These are phyloP conservation scores for Cutaneotrichosporon cavernicola DNA, from an alignment of 1,284 basidiomycete species.

Conservation along the genomic window DNA sequence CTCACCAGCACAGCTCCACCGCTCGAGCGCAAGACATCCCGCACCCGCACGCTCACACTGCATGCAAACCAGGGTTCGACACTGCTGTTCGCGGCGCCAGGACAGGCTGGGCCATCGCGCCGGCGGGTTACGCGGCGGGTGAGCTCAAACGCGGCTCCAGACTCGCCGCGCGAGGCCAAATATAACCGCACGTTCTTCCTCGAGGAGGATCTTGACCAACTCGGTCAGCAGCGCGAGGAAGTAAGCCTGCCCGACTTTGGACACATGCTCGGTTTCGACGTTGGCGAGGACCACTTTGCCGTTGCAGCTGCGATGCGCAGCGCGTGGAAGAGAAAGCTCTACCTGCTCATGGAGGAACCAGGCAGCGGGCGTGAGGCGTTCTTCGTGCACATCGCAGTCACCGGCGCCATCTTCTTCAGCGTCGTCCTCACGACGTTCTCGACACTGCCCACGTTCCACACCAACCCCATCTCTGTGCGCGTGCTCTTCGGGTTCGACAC, in stretches of 20 bases:
- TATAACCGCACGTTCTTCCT: conserved; percentile 19
- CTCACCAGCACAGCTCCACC: conserved; percentile 17
- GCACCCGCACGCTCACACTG: conserved; percentile 36
- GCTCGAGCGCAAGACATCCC: conserved; percentile 13
- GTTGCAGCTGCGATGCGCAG: conserved; percentile 45
- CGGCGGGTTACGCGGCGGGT: conserved; percentile 15
- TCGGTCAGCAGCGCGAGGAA: conserved; percentile 29
- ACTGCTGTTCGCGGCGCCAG: conserved; percentile 37
- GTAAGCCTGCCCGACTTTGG: conserved; percentile 52
- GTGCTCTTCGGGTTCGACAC: conserved; percentile 73
- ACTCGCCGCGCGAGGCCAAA: neutral
- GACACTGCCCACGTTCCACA: conserved; percentile 76
- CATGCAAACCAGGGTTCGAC: conserved; percentile 33
- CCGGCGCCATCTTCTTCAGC: conserved; percentile 57
- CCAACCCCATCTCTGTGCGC: conserved; percentile 60
- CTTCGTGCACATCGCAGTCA: conserved; percentile 49
- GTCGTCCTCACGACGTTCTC: conserved; percentile 79
- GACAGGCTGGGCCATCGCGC: conserved; percentile 21
- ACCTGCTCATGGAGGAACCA: conserved; percentile 53
- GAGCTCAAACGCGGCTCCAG: neutral
- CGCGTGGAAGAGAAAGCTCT: conserved; percentile 50
- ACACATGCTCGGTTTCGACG: conserved; percentile 49
- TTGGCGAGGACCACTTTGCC: conserved; percentile 51
- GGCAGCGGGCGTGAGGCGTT: conserved; percentile 50
- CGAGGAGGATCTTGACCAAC: conserved; percentile 22